Conservation (phyloP, 805 yeast genomes). For the Starmerella roubikii region DNA sequence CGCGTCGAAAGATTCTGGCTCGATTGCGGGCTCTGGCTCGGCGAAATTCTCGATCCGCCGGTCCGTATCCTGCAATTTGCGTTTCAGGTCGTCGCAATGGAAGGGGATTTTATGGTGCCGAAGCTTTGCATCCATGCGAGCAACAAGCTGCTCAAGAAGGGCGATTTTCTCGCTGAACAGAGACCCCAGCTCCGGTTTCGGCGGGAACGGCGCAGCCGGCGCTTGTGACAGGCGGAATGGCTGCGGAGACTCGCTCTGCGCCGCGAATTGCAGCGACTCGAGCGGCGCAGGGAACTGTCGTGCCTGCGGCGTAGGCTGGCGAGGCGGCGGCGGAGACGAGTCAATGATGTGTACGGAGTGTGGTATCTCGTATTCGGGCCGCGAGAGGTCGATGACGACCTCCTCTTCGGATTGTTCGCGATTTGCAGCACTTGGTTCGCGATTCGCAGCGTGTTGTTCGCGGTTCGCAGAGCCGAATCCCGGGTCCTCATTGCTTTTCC, state of each 20-base stretch:
- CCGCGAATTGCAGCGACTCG: no score
- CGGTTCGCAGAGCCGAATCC: no score
- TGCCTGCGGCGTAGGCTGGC: no score
- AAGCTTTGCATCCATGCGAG: constrained; percentile 4
- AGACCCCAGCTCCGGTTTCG: constrained; percentile 16
- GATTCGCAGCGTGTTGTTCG: no score
- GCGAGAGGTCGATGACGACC: no score
- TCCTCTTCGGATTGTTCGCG: no score
- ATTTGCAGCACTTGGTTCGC: no score
- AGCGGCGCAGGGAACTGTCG: no score
- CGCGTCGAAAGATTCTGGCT: neutral
- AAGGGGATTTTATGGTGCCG: neutral
- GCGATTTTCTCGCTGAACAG: constrained; percentile 20
- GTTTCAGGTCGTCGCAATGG: constrained; percentile 10
- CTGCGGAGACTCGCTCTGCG: no score
- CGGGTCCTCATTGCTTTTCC: no score
- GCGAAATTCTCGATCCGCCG: constrained; percentile 12
- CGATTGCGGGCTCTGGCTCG: neutral
- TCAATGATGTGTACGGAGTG: neutral
- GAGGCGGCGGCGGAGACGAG: neutral
- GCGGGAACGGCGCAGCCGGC: neutral
- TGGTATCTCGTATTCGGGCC: no score
- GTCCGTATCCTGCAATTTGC: constrained; percentile 11
- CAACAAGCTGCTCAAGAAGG: constrained; percentile 18
- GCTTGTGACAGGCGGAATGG: constrained; percentile 6